Evolutionary conservation across 2,329 filamentous ascomycete genomes (phyloP).

Genomic region (Rutstroemia sp.): DNA sequence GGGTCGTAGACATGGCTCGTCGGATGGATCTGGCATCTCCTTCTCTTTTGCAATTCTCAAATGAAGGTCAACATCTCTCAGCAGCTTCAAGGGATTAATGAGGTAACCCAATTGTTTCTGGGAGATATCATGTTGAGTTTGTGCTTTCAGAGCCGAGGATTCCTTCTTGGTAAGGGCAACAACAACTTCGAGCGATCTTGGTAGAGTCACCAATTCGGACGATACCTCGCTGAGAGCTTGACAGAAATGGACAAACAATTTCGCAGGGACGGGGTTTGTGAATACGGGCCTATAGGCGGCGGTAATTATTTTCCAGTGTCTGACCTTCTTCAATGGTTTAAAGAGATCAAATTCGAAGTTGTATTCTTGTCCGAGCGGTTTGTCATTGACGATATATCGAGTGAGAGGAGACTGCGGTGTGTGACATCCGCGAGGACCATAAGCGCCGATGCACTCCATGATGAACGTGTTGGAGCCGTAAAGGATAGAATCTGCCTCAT

Average conservation of each 20-base stretch:
- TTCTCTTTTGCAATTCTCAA: not conserved
- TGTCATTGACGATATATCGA: not conserved
- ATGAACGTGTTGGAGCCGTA: conserved; percentile 12
- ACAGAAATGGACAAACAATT: conserved; percentile 9
- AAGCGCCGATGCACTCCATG: conserved; percentile 7
- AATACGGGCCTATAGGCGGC: not conserved
- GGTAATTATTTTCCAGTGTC: conserved; percentile 5
- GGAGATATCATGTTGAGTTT: not conserved
- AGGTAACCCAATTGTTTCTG: not conserved
- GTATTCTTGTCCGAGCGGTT: not conserved
- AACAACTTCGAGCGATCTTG: not conserved
- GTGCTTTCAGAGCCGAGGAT: not conserved
- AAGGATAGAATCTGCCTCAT: conserved; percentile 7
- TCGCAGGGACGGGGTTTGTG: not conserved
- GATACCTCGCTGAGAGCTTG: not conserved
- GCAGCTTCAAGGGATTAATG: conserved; percentile 1
- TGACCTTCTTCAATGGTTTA: not conserved
- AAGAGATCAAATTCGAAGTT: conserved; percentile 1
- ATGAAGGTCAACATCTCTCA: not conserved
- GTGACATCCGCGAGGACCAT: not conserved
- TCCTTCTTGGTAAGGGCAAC: conserved; percentile 1
- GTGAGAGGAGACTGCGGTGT: conserved; percentile 7
- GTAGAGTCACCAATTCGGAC: not conserved
- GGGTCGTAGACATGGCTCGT: not conserved
- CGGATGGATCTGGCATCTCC: not conserved